phyloP scores from a whole-genome alignment of 805 yeast genomes.

The Myxozyma vanderwaltii region DNA sequence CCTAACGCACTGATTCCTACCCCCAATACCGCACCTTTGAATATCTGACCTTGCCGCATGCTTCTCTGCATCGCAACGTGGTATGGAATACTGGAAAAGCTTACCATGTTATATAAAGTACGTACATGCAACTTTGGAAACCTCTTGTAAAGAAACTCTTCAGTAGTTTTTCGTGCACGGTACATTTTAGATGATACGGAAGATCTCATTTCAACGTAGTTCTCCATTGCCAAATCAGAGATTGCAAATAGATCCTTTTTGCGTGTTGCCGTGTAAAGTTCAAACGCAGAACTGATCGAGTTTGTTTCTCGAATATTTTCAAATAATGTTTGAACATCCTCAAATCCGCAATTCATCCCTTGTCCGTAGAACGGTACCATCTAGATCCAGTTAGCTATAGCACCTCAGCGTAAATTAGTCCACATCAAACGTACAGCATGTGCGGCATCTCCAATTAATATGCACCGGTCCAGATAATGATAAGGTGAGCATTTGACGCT shows the following conservation, averaged over 20 bases:
- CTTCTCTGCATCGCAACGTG: constrained; percentile 24
- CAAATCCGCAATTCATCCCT: constrained; percentile 96
- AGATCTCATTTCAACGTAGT: constrained; percentile 85
- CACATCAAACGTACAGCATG: constrained; percentile 59
- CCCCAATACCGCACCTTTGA: constrained; percentile 10
- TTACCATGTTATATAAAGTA: constrained; percentile 80
- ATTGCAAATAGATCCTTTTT: constrained; percentile 73
- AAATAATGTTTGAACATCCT: constrained; percentile 75
- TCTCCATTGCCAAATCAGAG: constrained; percentile 72
- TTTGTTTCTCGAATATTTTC: constrained; percentile 44
- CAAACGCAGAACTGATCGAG: constrained; percentile 49
- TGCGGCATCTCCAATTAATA: constrained; percentile 89
- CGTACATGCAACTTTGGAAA: constrained; percentile 53
- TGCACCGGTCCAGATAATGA: constrained; percentile 60
- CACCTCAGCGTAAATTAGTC: too few relatives aligned
- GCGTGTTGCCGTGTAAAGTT: constrained; percentile 56
- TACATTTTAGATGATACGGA: constrained; percentile 66
- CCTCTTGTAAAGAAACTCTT: constrained; percentile 72
- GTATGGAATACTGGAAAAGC: constrained; percentile 81
- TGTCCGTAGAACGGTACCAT: constrained; percentile 99
- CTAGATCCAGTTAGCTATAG: background rate
- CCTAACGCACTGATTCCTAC: constrained; percentile 20
- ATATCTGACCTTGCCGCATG: constrained; percentile 18
- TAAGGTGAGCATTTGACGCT: constrained; percentile 73
- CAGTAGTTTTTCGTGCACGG: constrained; percentile 66